These are phyloP conservation scores for Tuber umbilicatum DNA, from an alignment of 495 filamentous ascomycete species.

Conservation along the genomic window DNA sequence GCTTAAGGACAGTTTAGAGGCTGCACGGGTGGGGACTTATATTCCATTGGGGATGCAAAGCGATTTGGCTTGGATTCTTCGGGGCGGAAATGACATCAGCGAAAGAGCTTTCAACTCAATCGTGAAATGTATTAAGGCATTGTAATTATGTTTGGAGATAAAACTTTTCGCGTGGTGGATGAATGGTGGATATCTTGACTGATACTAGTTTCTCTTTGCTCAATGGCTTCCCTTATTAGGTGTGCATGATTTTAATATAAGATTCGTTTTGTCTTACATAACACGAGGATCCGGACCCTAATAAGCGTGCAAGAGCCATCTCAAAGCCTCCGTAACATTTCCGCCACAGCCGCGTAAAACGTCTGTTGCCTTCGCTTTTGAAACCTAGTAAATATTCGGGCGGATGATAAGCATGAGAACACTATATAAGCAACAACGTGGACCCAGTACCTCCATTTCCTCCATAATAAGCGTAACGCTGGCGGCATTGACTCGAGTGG, in stretches of 20 bases:
- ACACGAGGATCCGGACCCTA: not conserved
- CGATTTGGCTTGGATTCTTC: conserved; percentile 78
- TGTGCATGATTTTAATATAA: not conserved
- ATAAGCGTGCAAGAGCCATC: conserved; percentile 19
- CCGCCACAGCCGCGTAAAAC: conserved; percentile 26
- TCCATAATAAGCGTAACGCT: conserved; percentile 50
- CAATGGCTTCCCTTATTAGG: not conserved
- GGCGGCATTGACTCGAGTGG: conserved; percentile 58
- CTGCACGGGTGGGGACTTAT: conserved; percentile 64
- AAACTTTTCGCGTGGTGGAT: not conserved
- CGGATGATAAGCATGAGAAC: conserved; percentile 12
- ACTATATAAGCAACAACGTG: not conserved
- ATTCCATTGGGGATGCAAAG: conserved; percentile 84
- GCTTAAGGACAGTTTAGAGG: conserved; percentile 80
- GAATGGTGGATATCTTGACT: not conserved
- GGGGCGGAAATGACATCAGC: conserved; percentile 40
- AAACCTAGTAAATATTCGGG: conserved; percentile 13
- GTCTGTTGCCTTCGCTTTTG: conserved; percentile 31
- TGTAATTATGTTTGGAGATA: conserved; percentile 13
- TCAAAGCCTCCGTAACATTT: conserved; percentile 27
- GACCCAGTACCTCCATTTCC: conserved; percentile 30
- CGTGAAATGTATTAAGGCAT: conserved; percentile 24
- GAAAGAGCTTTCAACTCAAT: conserved; percentile 34
- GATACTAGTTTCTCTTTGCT: conserved; percentile 6
- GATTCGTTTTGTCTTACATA: not conserved